Percentiles rank a stretch among this genome's conserved stretches.
phyloP scores from a whole-genome alignment of 805 yeast species.

The Candida patagonica region DNA sequence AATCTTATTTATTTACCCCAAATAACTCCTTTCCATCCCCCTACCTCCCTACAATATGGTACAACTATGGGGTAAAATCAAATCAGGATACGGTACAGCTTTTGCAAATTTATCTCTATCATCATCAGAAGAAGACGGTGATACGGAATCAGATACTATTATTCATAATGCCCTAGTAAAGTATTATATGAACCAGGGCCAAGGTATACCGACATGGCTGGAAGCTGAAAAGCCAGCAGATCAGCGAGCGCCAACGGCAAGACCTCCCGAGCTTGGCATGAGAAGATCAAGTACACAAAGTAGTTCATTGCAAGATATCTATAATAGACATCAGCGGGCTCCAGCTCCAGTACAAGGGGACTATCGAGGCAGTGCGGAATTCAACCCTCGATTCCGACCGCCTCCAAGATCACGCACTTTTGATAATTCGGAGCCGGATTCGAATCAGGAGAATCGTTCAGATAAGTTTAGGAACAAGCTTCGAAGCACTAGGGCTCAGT shows the following conservation, averaged over 20 bases:
- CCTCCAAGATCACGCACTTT: constrained; percentile 9
- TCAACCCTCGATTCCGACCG: constrained; percentile 3
- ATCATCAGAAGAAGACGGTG: constrained; percentile 35
- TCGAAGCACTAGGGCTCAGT: constrained; percentile 16
- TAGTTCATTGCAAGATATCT: constrained; percentile 16
- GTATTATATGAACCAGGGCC: constrained; percentile 28
- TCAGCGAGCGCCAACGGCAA: not conserved
- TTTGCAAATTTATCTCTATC: constrained; percentile 22
- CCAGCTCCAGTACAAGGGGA: not conserved
- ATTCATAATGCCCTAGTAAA: constrained; percentile 37
- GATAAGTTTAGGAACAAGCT: constrained; percentile 16
- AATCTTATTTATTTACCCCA: not conserved
- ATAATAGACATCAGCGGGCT: constrained; percentile 13
- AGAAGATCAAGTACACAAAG: constrained; percentile 1
- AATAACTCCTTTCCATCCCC: not conserved
- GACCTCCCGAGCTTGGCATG: not conserved
- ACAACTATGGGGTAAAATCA: constrained; percentile 23
- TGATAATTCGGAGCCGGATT: not conserved
- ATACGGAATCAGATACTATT: constrained; percentile 33
- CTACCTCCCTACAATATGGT: constrained; percentile 1
- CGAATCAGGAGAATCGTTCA: constrained; percentile 5
- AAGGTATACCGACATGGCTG: constrained; percentile 27
- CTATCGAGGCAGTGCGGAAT: not conserved
- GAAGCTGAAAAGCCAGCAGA: constrained; percentile 11
- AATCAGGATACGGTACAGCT: constrained; percentile 20